Base-by-base conservation (phyloP, 2,329 filamentous ascomycete species). In the Alternaria sp. region DNA sequence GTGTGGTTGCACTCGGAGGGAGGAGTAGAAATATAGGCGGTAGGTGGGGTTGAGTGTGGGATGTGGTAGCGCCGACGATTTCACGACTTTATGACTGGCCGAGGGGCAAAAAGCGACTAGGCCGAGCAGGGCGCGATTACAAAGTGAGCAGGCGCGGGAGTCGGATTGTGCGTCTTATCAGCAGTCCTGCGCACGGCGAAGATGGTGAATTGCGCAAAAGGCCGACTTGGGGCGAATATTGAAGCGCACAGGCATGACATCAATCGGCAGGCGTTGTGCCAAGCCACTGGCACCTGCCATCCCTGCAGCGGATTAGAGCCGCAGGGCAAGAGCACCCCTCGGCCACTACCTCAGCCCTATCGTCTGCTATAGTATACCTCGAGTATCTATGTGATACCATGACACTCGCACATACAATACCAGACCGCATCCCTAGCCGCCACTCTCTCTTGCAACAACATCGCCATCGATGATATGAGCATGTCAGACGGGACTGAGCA, bases 11-110 rank as follows among this genome's bases (percentile, higher is more conserved):
- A 56, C 32, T 28, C 23, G 15, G 26, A 59, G 26, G 44, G 53
- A 51, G 28, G 57, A 30, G 51, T 55, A 64, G 60, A 63, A 70
- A 69, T 72, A 69, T 68, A 65, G 59, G 59, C 62, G 65, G 59
- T 65, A 68, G 66, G 69, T 71, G 70, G 71, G 70, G 71, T 68
- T 71, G 44, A 62, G 56, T 72, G 70, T 73, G 70, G 67, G 69
- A 53, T 60, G 52, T 26, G 21, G 51, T 63, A 62, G 60, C 56
- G 60, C 50, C 56, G 60, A 56, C 50, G 23, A 61, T 50, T 62
- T 66, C 64, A 62, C 53, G 36, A 45, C 56, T 63, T 61, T 69
- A 60, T 73, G 67, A 73, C 69, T 73, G 71, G 68, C 60, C 57
- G 68, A 64, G 65, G 63, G 68, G 70, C 68, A 69, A 71, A 72